Conservation (phyloP, 768 basidiomycete genomes). For the Lentinula sp. region DNA sequence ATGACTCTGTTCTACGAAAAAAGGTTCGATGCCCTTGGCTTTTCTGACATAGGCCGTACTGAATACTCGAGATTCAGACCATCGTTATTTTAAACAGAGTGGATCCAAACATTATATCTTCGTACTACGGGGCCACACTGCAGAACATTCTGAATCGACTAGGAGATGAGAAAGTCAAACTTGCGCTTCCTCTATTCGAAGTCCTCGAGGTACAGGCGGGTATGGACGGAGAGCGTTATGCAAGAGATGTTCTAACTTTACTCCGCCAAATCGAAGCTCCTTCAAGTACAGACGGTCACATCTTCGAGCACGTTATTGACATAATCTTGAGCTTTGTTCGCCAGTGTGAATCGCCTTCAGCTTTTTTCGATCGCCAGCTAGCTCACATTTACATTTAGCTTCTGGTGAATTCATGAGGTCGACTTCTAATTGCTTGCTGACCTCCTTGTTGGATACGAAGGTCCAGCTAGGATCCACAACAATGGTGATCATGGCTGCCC, state of each 20-base stretch:
- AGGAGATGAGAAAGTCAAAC: conserved; percentile 30
- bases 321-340: conserved; percentile 44
- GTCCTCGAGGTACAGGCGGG: conserved; percentile 39
- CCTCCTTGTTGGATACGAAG: conserved; percentile 34
- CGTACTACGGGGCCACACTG: conserved; percentile 44
- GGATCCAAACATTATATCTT: conserved; percentile 51
- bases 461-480: conserved; percentile 45
- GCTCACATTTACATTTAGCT: neutral
- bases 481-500: conserved; percentile 62
- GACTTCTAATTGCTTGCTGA: conserved; percentile 38
- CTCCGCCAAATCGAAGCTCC: conserved; percentile 32
- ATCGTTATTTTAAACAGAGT: conserved; percentile 50
- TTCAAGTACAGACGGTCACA: conserved; percentile 22
- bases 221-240: conserved; percentile 56
- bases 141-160: conserved; percentile 27
- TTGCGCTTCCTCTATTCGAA: conserved; percentile 46
- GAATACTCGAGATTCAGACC: conserved; percentile 41
- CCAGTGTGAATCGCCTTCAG: conserved; percentile 30
- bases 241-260: conserved; percentile 38
- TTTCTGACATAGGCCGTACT: neutral
- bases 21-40: conserved; percentile 35
- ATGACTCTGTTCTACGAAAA: conserved; percentile 50
- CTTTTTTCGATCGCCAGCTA: neutral
- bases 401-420: conserved; percentile 41
- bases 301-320: conserved; percentile 57